Evolutionary conservation across 2,329 filamentous ascomycete genomes (phyloP), one percentile per base, ranked within the genome.

Genomic region (Ophiostoma tasmaniense): DNA sequence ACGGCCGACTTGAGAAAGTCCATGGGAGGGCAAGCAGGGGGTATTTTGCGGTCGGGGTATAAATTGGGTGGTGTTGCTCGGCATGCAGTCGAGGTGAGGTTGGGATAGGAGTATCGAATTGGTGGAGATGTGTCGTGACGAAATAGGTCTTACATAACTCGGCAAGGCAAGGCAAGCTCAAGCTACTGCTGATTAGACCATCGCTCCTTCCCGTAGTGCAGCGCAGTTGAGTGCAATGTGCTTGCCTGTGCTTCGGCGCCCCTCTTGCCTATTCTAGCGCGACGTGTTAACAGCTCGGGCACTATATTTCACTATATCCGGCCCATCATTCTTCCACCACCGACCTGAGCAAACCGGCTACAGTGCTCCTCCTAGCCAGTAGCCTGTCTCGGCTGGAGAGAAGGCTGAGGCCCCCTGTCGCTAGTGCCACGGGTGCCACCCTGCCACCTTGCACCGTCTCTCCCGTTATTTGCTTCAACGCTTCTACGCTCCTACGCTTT

Each of bases 1-100:
- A 98, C 93, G 67, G 95, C 95, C 71, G 93, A 98, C 81, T 98
- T 98, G 77, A 99, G 86, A 76, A 98, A 98, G 79, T 99, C 93
- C 95, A 99, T 99, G 74, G 74, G 61, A 17, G 30, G 13, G 42
- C 20, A 45, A 45, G 17, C 42, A 45, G 42, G 20, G 5, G 42
- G 8, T 33, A 8, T 33, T 33, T 33, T 33, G 33, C 3, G 33
- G 33, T 33, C 33, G 33, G 33, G 33, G 33, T 33, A 33, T 33
- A 33, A 33, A 33, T 33, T 45, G 42, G 20, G 5, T n/a, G 42
- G 2, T 30, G 25, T 33, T 61, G 28, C 17, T 33, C 25, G 25
- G 25, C 11, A 11, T 61, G 13, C 25, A 25, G n/a, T 61, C 11
- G 55, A 61, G 55, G 25, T 61, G 55, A 61, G 55, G 55, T 61